Base-by-base conservation (phyloP, 2,329 filamentous ascomycete species). In the Reticulascus tulasneorum region DNA sequence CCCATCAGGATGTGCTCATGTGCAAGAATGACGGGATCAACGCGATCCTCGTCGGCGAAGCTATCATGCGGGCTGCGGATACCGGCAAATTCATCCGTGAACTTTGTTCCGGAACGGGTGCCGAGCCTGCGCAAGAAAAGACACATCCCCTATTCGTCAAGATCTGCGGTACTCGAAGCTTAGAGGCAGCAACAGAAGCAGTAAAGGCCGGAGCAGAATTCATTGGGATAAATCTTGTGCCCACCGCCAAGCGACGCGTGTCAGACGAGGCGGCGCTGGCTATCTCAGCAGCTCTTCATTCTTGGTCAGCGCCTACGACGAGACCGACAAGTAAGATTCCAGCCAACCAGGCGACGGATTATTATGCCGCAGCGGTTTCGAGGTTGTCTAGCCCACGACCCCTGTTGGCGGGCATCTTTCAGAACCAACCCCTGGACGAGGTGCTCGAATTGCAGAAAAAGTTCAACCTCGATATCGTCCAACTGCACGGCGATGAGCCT, bases 31-130 rank as follows among this genome's bases (percentile, higher is more conserved):
- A 94, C 51, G 90, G 91, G 15, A 88, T 98, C 31, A 87, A 90
- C 49, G 93, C 91, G 32, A 84, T 98, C 10, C 76, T 98, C 5
- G 91, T 98, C 7, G 93, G 93, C 12, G 93, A 98, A 62, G 87
- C 94, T 33, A 79, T 98, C 47, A 97, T 98, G 91, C 81, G 88
- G 42, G 90, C 93, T 3, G 74, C 83, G 9, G 79, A 97, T 53
- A 89, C 89, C 9, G 76, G 81, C 16, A 67, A 73, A 16, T 98
- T 98, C 64, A 94, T 97, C 54, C 74, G 78, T 22, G 76, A 90
- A 51, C 77, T 98, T 17, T 86, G 95, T 48, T 82, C 86, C 24
- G 73, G 77, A 33, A 57, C 57, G 11, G 55, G 65, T 6, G 50
- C 59, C 7, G 47, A 54, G 13, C 52, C 47, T 33, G 67, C 53